phyloP scores from a whole-genome alignment of 257 asterid genomes.

The Oldenlandia corymbosa region DNA sequence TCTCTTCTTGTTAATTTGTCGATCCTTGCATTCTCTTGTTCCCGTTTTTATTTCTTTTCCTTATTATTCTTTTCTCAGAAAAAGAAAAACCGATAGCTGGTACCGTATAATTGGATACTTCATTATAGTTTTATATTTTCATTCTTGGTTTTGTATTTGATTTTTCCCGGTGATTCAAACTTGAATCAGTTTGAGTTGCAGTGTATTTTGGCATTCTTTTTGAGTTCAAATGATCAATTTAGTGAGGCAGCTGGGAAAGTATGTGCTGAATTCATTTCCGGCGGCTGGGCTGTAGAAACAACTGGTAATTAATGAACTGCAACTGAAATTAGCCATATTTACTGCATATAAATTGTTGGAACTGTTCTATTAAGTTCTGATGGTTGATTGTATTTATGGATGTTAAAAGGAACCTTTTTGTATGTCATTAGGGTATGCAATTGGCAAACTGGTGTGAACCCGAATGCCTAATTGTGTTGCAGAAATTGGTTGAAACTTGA shows the following conservation, averaged over 20 bases:
- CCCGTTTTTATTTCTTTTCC: too few species aligned
- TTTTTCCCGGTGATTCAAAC: background rate
- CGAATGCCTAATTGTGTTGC: background rate
- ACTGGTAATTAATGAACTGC: too few species aligned
- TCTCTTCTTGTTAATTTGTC: too few species aligned
- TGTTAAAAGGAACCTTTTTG: background rate
- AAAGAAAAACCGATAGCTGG: background rate
- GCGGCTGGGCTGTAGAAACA: background rate
- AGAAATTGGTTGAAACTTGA: conserved; percentile 8
- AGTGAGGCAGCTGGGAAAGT: background rate
- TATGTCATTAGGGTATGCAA: background rate
- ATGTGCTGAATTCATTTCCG: background rate
- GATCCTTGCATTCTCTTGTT: too few species aligned
- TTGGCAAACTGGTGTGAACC: background rate
- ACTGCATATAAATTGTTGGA: too few species aligned
- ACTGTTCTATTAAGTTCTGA: too few species aligned
- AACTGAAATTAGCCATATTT: too few species aligned
- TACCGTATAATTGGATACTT: background rate
- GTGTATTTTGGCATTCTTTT: background rate
- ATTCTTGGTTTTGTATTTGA: too few species aligned
- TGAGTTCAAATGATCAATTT: background rate
- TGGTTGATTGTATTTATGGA: too few species aligned
- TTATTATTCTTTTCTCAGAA: too few species aligned
- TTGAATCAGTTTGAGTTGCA: background rate
- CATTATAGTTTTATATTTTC: too few species aligned